These are phyloP conservation scores for Talaromyces pinophilus DNA, from an alignment of 2,329 filamentous ascomycete species.

Conservation along the genomic window DNA sequence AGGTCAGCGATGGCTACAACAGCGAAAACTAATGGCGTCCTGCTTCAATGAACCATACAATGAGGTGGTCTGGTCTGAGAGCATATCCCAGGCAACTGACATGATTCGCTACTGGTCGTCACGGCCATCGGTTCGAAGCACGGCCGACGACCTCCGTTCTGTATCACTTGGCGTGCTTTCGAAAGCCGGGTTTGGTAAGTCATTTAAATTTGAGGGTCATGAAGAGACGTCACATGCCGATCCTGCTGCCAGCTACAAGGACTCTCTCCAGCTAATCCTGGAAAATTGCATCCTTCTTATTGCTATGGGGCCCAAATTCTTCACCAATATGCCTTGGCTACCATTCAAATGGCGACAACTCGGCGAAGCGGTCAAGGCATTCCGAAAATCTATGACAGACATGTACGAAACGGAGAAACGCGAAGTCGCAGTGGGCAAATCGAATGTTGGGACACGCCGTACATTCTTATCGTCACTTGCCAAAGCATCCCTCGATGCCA, in stretches of 20 bases:
- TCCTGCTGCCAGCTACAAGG: constrained; percentile 9
- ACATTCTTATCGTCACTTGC: too few species aligned
- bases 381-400: constrained; percentile 7
- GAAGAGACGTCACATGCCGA: not conserved
- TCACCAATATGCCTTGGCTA: constrained; percentile 3
- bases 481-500: too few species aligned
- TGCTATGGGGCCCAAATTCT: constrained; percentile 2
- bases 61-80: constrained; percentile 1
- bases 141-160: not conserved
- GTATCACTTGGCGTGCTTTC: constrained; percentile 10
- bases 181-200: not conserved
- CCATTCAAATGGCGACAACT: constrained; percentile 12
- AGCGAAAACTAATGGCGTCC: constrained; percentile 10
- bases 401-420: constrained; percentile 12
- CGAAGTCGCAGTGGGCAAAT: not conserved
- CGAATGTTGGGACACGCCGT: not conserved
- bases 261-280: not conserved
- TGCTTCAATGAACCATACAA: constrained; percentile 15
- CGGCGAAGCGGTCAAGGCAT: constrained; percentile 10
- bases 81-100: constrained; percentile 3
- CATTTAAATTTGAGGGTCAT: constrained; percentile 8
- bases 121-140: not conserved
- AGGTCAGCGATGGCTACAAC: constrained; percentile 4
- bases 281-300: constrained; percentile 12
- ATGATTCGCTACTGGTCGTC: constrained; percentile 7